Percentiles rank a stretch among this genome's conserved stretches.
Conservation (phyloP, 345 rosid species). For the Boechera stricta region DNA sequence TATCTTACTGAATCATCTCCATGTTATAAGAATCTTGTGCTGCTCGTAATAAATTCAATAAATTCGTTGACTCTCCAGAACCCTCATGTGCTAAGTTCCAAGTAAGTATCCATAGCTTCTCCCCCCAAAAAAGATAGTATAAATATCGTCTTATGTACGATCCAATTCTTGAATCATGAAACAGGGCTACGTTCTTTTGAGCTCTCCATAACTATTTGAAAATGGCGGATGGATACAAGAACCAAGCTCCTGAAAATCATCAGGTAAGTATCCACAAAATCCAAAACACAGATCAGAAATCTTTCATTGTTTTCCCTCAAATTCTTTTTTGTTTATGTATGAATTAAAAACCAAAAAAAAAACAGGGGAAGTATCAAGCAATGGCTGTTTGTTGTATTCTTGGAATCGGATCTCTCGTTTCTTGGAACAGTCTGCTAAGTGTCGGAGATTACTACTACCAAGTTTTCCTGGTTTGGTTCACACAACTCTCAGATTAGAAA, state of each 20-base stretch:
- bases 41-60: too few relatives aligned
- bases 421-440: conserved; percentile 88
- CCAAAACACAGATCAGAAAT: conserved; percentile 1
- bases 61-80: too few relatives aligned
- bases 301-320: conserved; percentile 13
- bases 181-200: too few relatives aligned
- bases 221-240: too few relatives aligned
- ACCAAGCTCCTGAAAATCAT: conserved; percentile 38
- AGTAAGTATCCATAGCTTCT: too few relatives aligned
- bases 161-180: too few relatives aligned
- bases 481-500: background rate
- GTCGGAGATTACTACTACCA: conserved; percentile 80
- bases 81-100: too few relatives aligned
- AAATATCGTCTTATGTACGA: too few relatives aligned
- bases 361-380: conserved; percentile 74
- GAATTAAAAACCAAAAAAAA: background rate
- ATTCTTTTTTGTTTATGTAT: conserved; percentile 17
- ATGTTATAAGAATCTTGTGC: too few relatives aligned
- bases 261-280: conserved; percentile 31
- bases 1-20: too few relatives aligned
- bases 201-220: too few relatives aligned
- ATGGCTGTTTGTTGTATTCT: conserved; percentile 69
- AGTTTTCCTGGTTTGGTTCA: conserved; percentile 59
- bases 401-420: conserved; percentile 72
- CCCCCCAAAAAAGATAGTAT: too few relatives aligned